A percentile compares a stretch with the other conserved stretches of the same genome.
Conservation (phyloP, 805 yeast species). For the Lipomyces sp. region DNA sequence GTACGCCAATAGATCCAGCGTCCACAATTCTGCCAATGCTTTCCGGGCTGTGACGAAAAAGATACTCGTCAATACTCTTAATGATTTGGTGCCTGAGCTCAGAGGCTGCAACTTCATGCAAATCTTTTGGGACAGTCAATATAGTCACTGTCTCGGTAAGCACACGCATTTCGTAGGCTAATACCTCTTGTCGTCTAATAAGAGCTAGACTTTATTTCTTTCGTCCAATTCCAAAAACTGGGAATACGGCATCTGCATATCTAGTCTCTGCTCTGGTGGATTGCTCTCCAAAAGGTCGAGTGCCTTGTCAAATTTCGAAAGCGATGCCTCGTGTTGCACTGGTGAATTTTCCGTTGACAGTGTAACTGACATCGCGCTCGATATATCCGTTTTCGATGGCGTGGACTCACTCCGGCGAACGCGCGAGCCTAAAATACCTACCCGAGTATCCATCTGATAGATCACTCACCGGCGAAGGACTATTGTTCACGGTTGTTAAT, state of each 20-base stretch:
- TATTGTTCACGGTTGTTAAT: neutral
- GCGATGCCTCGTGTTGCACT: neutral
- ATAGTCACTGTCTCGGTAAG: neutral
- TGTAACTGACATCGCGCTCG: constrained; percentile 1
- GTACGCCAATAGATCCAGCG: neutral
- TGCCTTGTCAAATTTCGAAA: too few species aligned
- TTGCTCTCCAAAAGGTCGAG: neutral
- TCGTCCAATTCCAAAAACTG: neutral
- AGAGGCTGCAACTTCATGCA: constrained; percentile 5
- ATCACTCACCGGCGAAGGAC: constrained; percentile 2
- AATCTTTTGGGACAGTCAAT: neutral
- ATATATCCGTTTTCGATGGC: neutral
- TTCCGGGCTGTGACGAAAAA: neutral
- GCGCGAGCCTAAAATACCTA: neutral
- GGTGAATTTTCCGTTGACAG: neutral
- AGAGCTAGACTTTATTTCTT: neutral
- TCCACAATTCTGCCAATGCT: neutral
- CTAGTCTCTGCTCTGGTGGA: neutral
- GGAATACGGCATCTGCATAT: neutral
- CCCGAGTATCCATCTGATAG: neutral
- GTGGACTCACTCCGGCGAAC: constrained; percentile 1
- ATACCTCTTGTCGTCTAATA: neutral
- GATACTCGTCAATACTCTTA: neutral
- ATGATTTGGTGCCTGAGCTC: neutral
- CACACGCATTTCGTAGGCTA: too few species aligned